Evolutionary conservation across 495 filamentous ascomycete genomes (phyloP), one percentile per base, ranked within the genome.

Genomic region (Penicillium flavigenum): DNA sequence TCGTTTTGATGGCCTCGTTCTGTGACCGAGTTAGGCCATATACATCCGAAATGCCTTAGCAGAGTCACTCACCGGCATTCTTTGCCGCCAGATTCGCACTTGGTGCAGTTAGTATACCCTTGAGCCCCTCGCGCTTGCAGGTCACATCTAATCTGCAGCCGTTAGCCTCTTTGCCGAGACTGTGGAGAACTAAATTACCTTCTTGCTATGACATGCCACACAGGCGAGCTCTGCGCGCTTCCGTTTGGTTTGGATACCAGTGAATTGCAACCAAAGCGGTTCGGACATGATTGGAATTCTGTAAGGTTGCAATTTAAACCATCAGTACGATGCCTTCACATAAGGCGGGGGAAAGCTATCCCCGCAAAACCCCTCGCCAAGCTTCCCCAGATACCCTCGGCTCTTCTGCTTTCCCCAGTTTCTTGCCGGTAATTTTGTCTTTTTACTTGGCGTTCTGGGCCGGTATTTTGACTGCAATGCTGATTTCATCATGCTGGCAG

Each of bases 141-240:
- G 39, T 73, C 71, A 54, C 71, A 73, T 54, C 66, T 67, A 51
- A 73, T 63, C 65, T 68, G 44, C 26, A 22, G 32, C n/a, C 44
- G 44, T 59, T 29, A 49, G 34, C 24, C 27, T 27, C 48, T 19
- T 47, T 17, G 14, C 10, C 26, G 47, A 26, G n/a, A 39, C 17
- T 4, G 14, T 22, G 29, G 12, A 17, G 48, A 17, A 16, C n/a
- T 50, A 11, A 24, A 24, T 22, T 59, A 66, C 64, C 65, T 73
- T 74, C 55, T 71, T 74, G 43, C 66, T 60, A 42, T 74, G 71
- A 42, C 69, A 74, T n/a, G 63, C 47, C 4, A 60, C 58, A 57
- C 71, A 74, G 20, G 67, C 71, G 32, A 72, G 54, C 49, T 70
- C 71, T 7, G 71, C 71, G 10, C 71, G 62, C 29, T 68, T 69